These are phyloP conservation scores for Dendrothele bispora DNA, from an alignment of 768 basidiomycete genomes.

Conservation along the genomic window DNA sequence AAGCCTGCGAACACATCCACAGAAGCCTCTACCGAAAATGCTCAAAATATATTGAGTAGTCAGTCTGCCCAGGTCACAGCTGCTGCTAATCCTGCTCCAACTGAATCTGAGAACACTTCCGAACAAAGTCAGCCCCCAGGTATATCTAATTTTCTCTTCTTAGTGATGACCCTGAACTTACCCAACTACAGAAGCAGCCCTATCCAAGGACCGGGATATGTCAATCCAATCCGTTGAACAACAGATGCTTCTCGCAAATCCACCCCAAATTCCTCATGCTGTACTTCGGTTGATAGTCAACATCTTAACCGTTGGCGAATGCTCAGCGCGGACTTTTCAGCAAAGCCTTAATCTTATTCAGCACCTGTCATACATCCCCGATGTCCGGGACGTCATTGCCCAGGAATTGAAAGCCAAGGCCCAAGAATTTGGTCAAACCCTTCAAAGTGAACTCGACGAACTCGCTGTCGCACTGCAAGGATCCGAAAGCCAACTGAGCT, in stretches of 20 bases:
- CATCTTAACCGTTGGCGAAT: slow-evolving; percentile 96
- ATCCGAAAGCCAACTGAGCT: slow-evolving; percentile 58
- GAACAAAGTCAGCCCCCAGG: too few relatives aligned
- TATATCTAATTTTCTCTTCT: background rate
- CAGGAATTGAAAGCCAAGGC: slow-evolving; percentile 85
- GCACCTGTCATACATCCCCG: slow-evolving; percentile 85
- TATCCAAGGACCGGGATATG: slow-evolving; percentile 14
- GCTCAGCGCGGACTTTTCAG: slow-evolving; percentile 94
- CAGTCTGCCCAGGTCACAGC: background rate
- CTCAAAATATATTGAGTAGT: too few relatives aligned
- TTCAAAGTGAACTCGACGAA: slow-evolving; percentile 77
- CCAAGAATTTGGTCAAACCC: slow-evolving; percentile 79
- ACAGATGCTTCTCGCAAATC: slow-evolving; percentile 58
- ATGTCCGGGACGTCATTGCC: slow-evolving; percentile 86
- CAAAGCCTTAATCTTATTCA: slow-evolving; percentile 91
- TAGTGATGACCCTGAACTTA: background rate
- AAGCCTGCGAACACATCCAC: slow-evolving; percentile 8
- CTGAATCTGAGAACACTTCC: background rate
- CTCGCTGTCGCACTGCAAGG: slow-evolving; percentile 64
- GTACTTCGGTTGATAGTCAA: slow-evolving; percentile 94
- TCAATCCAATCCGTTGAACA: slow-evolving; percentile 42
- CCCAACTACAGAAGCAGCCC: too few relatives aligned
- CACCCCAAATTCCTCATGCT: slow-evolving; percentile 82
- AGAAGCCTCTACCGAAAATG: slow-evolving; percentile 15
- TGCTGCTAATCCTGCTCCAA: background rate